Evolutionary conservation across 1,139 yeast species (phyloP), one percentile per base, ranked within the genome.

Genomic region (Taphrina pruni): DNA sequence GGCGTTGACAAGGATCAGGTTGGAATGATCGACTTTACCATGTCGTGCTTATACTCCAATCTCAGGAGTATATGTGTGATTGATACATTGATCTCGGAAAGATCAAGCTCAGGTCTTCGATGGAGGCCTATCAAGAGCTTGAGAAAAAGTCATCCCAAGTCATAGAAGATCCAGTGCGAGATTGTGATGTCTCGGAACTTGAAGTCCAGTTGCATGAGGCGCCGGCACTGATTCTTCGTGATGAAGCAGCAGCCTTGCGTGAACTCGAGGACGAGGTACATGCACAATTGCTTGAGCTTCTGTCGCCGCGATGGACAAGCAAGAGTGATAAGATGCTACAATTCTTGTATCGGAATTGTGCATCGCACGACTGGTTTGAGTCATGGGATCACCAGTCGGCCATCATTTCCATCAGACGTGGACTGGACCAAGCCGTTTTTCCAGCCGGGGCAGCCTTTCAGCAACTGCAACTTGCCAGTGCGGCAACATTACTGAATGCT

Each of bases 321-420:
- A 20, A 54, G 46, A 35, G 60, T 54, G 67, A 45, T 17, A 38
- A 45, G 36, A 64, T 64, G 67, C 46, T 64, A 5, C 60, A 64
- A 11, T 64, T 43, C 36, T 6, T 64, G 36, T 64, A 52, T 32
- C 43, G 21, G 11, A 43, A 45, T 43, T 64, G 67, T 52, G 51
- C 55, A 6, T 41, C 48, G 54, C 67, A 46, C 12, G 60, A 54
- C 55, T 64, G 67, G 67, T 64, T 64, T 21, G 67, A 64, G 55
- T 41, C 41, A 12, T 64, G 67, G 67, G 60, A 64, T n/a, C 60
- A 35, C 12, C 26, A 20, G 14, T 54, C 67, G 2, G 32, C 67
- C 7, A 45, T 64, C 43, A 64, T 64, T 2, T 43, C 60, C 17
- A 38, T 64, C 26, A 57, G 67, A 12, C 20, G 17, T 14, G 54